Evolutionary conservation across 176 grass and related monocot genomes (phyloP), one percentile per base, ranked within the genome.

Genomic region (Dactylis glomerata): DNA sequence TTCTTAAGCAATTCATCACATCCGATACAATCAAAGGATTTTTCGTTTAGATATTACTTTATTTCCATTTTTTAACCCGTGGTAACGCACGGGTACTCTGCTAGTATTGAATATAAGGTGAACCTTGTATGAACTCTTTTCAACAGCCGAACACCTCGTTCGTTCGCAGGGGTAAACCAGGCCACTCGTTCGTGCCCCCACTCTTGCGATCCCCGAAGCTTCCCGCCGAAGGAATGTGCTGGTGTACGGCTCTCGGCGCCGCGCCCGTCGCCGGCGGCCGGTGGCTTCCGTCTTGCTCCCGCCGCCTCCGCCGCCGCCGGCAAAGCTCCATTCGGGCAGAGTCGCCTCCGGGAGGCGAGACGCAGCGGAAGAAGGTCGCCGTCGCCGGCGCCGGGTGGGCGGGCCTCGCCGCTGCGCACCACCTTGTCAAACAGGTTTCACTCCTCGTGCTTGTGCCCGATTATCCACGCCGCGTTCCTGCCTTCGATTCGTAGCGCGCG

Each of bases 361-460:
- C 50, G 10, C 27, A n/a, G 41, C 66, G 22, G 84, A 97, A 93
- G 79, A 97, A 90, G 91, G 95, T 98, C 12, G 83, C 87, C 44
- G 85, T 98, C 66, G 87, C 92, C 51, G 91, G 92, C 65, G 82
- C 90, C 24, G 92, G 95, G 38, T 98, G 95, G 92, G 87, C 92
- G 30, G 92, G 91, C 34, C 85, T 97, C 45, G 92, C 89, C 67
- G 82, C 87, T 17, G 87, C 91, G 15, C 91, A 95, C 82, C 91
- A 98, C 76, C 89, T 95, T 36, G 37, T 82, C 73, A 95, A 98
- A 59, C 92, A 98, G 84, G 92, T 95, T 42, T 13, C 5, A 36
- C 30, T 52, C 12, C 37, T 15, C 65, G 16, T 20, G 2, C 34
- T 14, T 37, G n/a, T 52, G 3, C n/a, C 9, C 14, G 45, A 52